These are phyloP conservation scores for Aspergillus sp. DNA, from an alignment of 2,329 filamentous ascomycete species.

Conservation along the genomic window DNA sequence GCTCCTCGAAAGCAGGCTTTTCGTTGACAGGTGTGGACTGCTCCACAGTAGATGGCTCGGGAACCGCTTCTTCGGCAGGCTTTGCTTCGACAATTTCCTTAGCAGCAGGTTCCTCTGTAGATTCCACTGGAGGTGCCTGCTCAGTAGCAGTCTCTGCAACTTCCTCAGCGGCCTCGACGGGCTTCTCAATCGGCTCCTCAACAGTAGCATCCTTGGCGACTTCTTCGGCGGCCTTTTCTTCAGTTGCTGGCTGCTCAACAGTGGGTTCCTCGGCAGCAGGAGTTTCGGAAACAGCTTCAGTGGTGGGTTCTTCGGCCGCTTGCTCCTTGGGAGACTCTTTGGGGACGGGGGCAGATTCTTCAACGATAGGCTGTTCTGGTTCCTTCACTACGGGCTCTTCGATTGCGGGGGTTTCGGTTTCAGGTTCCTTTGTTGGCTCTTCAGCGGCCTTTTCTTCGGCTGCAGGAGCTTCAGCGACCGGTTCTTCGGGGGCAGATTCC, in stretches of 20 bases:
- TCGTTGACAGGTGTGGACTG: background rate
- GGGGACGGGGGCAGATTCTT: background rate
- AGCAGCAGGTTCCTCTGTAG: conserved; percentile 6
- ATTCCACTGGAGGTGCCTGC: conserved; percentile 6
- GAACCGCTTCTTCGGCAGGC: conserved; percentile 2
- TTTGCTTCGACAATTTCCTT: conserved; percentile 7
- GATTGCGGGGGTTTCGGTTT: background rate
- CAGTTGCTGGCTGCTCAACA: conserved; percentile 1
- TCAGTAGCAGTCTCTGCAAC: conserved; percentile 5
- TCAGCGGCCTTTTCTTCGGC: background rate
- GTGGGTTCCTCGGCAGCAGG: conserved; percentile 1
- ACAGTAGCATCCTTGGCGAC: background rate
- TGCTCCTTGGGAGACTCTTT: conserved; percentile 3
- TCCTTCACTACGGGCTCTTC: background rate
- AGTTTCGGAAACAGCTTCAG: background rate
- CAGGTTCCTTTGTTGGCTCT: background rate
- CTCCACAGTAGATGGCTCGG: background rate
- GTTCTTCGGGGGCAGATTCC: conserved; percentile 3
- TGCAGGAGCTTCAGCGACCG: background rate
- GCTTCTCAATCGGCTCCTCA: too few relatives aligned
- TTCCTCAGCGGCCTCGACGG: conserved; percentile 1
- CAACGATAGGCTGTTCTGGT: too few relatives aligned
- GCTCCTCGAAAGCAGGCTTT: conserved; percentile 1
- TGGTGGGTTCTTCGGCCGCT: background rate
- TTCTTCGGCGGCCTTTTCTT: conserved; percentile 5